Base-by-base conservation (phyloP, 163 green algal species). In the Scenedesmus sp. region DNA sequence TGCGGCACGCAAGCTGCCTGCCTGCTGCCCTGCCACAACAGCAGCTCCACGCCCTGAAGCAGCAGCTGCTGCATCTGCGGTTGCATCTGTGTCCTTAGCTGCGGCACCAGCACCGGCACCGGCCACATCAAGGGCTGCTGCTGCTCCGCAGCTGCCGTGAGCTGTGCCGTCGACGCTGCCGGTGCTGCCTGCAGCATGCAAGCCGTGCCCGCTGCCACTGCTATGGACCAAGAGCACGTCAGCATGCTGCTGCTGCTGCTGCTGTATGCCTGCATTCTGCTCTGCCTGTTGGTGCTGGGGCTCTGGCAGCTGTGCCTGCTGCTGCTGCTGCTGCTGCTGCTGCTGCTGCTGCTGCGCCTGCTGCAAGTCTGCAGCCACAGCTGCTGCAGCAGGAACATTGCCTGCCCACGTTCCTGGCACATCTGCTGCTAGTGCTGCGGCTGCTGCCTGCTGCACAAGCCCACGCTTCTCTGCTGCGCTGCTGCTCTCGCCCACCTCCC, bases 401-500 rank as follows among this genome's bases (percentile, higher is more conserved):
- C n/a, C n/a, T n/a, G n/a, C n/a, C n/a, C n/a, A n/a, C n/a, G n/a
- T n/a, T n/a, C n/a, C n/a, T 44, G 53, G 20, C 40, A 33, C 44
- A 24, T 65, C 80, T 44, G 80, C 26, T 43, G 40, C 61, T 30
- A n/a, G n/a, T n/a, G 85, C 85, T 44, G 86, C 16, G 40, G 73
- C 51, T 80, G 80, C 35, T 43, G 59, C 83, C 40, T 16, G 22
- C 24, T 33, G 42, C 37, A 22, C 33, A 35, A 49, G 2, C 3
- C n/a, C 83, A 30, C 61, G 24, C 9, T 16, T 44, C 24, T 84
- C 87, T 56, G 79, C 87, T 26, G 81, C 65, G 44, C 5, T 51
- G 51, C 87, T 87, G 87, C 87, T 91, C 43, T 91, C 79, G 12
- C 87, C 87, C 6, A 46, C 51, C 72, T 90, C 85, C 33, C 59